Evolutionary conservation across 2,329 filamentous ascomycete species (phyloP), one percentile per base, ranked within the genome.

Genomic region (Fonsecaea multimorphosa): DNA sequence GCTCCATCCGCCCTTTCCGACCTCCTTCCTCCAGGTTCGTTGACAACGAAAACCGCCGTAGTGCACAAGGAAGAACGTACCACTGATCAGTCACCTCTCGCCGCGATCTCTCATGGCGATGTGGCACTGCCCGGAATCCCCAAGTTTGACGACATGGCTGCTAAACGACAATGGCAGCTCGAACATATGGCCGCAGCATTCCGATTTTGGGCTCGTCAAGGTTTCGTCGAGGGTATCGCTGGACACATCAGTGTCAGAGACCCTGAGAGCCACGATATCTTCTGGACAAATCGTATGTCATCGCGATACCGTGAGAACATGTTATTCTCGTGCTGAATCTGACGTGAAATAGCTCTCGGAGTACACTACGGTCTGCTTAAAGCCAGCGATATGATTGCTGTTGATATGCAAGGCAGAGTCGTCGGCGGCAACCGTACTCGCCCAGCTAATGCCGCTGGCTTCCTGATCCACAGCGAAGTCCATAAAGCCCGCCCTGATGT

Each of bases 201-300:
- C 76, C 86, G 89, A 31, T 83, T 89, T 73, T 90, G 89, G 74
- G 82, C 87, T 1, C 83, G 87, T 53, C 83, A 86, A 71, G 87
- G 86, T 58, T 90, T 86, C 76, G 86, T 85, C 0, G 89, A 91
- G 76, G 89, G 89, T 60, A 89, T 89, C 80, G 81, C 82, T 31
- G 88, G 89, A 0, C 88, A 90, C 74, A 91, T 91, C 68, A 84
- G 81, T 16, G 84, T 91, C 1, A 82, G 87, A 12, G 89, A 91
- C 73, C 87, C 88, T 0, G 87, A 89, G 74, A 79, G 85, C 71
- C 78, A 79, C 0, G 79, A 85, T 67, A 80, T 81, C 14, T 88
- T 89, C 76, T 91, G 89, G 89, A 91, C 89, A 74, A 91, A 86
- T 78, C 64, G 60, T 63, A 56, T 3, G 38, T 55, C 24, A 14